Evolutionary conservation across 208 protist genomes (phyloP).

Genomic region (Naegleria fowleri): DNA sequence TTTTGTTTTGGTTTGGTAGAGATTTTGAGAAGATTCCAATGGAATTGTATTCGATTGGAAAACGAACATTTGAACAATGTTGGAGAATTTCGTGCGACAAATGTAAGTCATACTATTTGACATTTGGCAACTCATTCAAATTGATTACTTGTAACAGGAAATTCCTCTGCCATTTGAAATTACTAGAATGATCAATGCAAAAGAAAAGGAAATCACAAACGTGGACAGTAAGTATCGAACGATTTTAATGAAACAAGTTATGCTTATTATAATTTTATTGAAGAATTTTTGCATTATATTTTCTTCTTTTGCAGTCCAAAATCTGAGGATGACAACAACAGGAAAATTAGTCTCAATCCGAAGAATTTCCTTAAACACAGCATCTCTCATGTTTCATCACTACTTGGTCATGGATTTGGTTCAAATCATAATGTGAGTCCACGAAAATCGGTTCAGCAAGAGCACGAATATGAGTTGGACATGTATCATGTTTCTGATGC

Average conservation of each 20-base stretch:
- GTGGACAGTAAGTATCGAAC: background rate
- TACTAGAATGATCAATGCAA: background rate
- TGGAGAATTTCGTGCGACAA: conserved; percentile 43
- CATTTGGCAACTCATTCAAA: too few species aligned
- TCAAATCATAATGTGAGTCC: too few species aligned
- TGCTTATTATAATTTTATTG: background rate
- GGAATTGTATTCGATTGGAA: conserved; percentile 54
- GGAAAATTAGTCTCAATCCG: background rate
- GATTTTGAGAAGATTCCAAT: conserved; percentile 44
- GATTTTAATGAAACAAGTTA: background rate
- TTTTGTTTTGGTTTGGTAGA: conserved; percentile 43
- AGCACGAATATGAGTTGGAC: too few species aligned
- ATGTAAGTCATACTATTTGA: too few species aligned
- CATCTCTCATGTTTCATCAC: background rate
- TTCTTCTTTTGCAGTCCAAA: background rate
- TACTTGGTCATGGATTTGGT: background rate
- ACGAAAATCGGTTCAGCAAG: too few species aligned
- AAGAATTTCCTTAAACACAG: background rate
- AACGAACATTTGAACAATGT: conserved; percentile 56
- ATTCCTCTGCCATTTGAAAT: conserved; percentile 4
- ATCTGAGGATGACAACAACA: background rate
- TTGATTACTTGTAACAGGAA: background rate
- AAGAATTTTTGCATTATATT: background rate
- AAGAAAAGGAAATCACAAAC: background rate
- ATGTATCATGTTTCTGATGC: too few species aligned